Evolutionary conservation across 140 eudicot genomes (phyloP), one percentile per base, ranked within the genome.

Genomic region (Oenanthe javanica): DNA sequence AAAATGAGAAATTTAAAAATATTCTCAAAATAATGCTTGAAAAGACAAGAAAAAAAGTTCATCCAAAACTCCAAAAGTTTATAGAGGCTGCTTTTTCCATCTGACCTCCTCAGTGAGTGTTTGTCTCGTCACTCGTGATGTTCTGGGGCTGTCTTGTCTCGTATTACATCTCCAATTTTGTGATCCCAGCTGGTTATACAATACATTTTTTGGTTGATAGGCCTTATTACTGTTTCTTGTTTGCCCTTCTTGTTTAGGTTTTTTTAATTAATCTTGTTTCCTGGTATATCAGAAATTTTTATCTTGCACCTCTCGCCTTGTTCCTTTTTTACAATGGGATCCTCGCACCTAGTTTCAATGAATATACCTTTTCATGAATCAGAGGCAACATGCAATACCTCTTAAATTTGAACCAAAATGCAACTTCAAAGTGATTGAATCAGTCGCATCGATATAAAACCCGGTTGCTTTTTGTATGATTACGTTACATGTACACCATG

Each of bases 401-500:
- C 69, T 21, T 21, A 6, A n/a, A 21, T 59, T 59, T 21, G 31
- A n/a, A n/a, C 69, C 69, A n/a, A 7, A 21, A 59, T 61, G 69
- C 36, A 61, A n/a, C 36, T 6, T 61, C 5, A 8, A 61, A 61
- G 69, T 61, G 9, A 61, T 61, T 8, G 36, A 61, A 61, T 59
- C 25, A 7, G 9, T 61, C 18, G 3, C 52, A 49, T 11, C 10
- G 4, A 1, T 61, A 61, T 9, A n/a, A 61, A 61, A 61, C 69
- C 69, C 69, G n/a, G 69, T 61, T n/a, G 69, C 36, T 61, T 61
- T 61, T 21, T 19, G 6, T 19, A n/a, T 10, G 49, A 45, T 10
- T 23, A 12, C 52, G 9, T 75, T 75, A 46, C 55, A 75, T 75
- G 40, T 75, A 75, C 78, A 75, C 23, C 57, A 75, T 25, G 31